Conservation (phyloP, 1,284 basidiomycete genomes). For the Melampsora larici-populina region DNA sequence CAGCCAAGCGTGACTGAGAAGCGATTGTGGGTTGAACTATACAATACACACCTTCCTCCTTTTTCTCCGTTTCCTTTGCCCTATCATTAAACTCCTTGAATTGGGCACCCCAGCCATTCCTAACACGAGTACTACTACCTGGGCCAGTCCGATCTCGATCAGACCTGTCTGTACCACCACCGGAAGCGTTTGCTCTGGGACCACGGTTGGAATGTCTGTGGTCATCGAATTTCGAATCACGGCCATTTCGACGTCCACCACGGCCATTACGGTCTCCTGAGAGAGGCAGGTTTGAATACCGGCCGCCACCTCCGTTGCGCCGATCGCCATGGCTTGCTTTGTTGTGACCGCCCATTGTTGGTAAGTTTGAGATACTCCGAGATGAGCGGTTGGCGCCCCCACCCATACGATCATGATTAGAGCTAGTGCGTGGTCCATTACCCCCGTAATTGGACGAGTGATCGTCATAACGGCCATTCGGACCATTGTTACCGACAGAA, state of each 20-base stretch:
- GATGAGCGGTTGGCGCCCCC: constrained; percentile 21
- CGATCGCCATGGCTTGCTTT: constrained; percentile 14
- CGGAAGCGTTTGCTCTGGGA: neutral
- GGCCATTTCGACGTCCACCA: constrained; percentile 1
- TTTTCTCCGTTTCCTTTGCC: constrained; percentile 16
- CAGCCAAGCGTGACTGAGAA: neutral
- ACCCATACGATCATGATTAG: constrained; percentile 2
- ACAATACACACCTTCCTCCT: constrained; percentile 14
- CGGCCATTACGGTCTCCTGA: constrained; percentile 13
- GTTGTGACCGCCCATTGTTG: constrained; percentile 2
- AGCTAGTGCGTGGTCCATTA: neutral
- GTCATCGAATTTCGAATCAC: constrained; percentile 21
- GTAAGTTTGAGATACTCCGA: constrained; percentile 24
- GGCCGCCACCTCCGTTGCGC: constrained; percentile 19
- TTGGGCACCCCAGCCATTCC: constrained; percentile 36
- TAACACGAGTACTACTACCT: constrained; percentile 5
- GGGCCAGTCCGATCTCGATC: neutral
- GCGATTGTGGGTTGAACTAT: neutral
- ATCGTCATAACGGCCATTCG: constrained; percentile 9
- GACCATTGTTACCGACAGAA: neutral
- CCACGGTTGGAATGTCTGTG: neutral
- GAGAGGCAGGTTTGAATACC: constrained; percentile 8
- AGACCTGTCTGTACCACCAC: neutral
- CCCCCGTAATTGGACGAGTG: neutral
- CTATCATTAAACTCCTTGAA: constrained; percentile 31